phyloP scores from a whole-genome alignment of 768 basidiomycete species.

The Sporobolomyces roseus region DNA sequence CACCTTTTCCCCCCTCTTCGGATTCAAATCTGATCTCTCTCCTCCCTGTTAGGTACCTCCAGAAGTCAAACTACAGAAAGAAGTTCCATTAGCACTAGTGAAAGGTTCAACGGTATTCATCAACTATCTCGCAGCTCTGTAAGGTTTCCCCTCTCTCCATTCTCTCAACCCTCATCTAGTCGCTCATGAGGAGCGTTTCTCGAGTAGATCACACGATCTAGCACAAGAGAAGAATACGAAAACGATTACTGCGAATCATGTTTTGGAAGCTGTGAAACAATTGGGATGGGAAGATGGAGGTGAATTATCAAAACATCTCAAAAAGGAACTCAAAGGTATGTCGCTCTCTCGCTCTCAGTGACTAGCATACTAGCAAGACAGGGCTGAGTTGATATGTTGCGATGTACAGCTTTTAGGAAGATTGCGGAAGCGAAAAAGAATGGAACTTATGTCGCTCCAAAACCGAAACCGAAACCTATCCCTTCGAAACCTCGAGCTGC shows the following conservation, averaged over 20 bases:
- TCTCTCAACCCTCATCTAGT: neutral
- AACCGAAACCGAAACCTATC: neutral
- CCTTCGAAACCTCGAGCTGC: too few relatives aligned
- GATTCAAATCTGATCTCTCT: neutral
- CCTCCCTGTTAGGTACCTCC: conserved; percentile 63
- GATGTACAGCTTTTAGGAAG: conserved; percentile 5
- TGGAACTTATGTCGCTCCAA: neutral
- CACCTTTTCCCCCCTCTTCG: neutral
- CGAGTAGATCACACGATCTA: conserved; percentile 38
- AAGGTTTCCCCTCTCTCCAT: neutral
- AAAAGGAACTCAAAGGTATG: conserved; percentile 40
- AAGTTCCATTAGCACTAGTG: conserved; percentile 74
- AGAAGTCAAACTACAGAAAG: conserved; percentile 81
- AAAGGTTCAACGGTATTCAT: conserved; percentile 94
- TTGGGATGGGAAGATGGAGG: conserved; percentile 43
- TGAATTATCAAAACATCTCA: conserved; percentile 23
- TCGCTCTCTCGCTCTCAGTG: neutral
- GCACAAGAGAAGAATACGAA: conserved; percentile 38
- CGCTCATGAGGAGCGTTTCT: too few relatives aligned
- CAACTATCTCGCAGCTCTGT: conserved; percentile 73
- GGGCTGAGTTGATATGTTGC: conserved; percentile 24
- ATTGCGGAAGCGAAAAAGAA: conserved; percentile 9
- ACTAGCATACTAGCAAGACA: too few relatives aligned
- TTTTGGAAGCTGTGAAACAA: conserved; percentile 41
- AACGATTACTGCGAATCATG: conserved; percentile 43